phyloP scores from a whole-genome alignment of 768 basidiomycete species.

The Astraeus odoratus region DNA sequence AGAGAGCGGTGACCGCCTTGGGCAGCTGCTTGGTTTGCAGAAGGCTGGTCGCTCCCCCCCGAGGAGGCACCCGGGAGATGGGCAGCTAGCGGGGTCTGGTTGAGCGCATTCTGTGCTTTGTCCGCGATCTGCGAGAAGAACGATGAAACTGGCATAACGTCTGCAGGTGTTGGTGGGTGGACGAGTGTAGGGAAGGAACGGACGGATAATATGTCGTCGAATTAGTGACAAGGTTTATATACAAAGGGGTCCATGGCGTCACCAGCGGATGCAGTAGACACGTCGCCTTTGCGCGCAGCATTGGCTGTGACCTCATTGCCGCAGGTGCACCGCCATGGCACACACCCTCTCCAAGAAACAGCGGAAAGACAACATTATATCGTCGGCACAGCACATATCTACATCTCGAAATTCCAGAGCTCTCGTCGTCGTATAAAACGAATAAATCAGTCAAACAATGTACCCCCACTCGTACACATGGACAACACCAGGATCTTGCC shows the following conservation, averaged over 20 bases:
- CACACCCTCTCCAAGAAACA: background rate
- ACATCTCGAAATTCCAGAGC: conserved; percentile 13
- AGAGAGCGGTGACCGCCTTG: conserved; percentile 41
- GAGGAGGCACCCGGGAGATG: conserved; percentile 46
- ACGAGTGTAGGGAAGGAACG: conserved; percentile 7
- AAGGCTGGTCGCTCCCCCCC: conserved; percentile 27
- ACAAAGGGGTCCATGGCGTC: background rate
- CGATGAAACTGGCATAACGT: conserved; percentile 49
- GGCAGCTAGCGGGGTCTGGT: conserved; percentile 50
- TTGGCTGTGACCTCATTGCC: too few species aligned
- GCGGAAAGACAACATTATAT: conserved; percentile 13
- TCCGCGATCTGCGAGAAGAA: conserved; percentile 65
- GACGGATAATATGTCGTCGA: background rate
- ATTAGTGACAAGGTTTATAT: background rate
- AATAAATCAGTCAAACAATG: conserved; percentile 26
- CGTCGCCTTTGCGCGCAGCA: background rate
- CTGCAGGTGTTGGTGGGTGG: background rate
- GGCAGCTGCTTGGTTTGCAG: conserved; percentile 36
- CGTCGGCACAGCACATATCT: conserved; percentile 20
- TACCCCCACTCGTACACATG: conserved; percentile 11
- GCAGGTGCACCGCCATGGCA: background rate
- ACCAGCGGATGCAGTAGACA: background rate
- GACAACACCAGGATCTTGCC: conserved; percentile 13
- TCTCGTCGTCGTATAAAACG: conserved; percentile 21
- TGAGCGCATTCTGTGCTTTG: conserved; percentile 70